Evolutionary conservation across 106 monocot genomes (phyloP), one percentile per base, ranked within the genome.

Genomic region (Chionographis japonica): DNA sequence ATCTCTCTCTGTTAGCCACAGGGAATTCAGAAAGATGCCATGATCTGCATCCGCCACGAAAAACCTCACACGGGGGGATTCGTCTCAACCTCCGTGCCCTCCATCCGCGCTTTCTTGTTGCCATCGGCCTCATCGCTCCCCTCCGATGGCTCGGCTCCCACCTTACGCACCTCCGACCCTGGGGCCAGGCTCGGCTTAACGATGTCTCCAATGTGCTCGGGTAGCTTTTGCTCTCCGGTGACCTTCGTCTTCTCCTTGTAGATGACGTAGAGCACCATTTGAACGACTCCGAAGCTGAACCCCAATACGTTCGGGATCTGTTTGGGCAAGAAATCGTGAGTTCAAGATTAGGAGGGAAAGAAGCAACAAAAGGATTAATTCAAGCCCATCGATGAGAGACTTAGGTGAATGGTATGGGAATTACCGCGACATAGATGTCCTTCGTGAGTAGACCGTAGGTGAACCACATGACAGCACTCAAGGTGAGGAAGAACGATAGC

Each of bases 341-440:
- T 37, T 2, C 3, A 37, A 64, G 14, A 3, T 2, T 12, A 52
- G 12, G 39, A 4, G 16, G 37, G 3, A 52, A 51, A n/a, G 6
- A 27, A 27, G 27, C 27, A 27, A 27, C 4, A 17, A 49, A 49
- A 8, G 4, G 19, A 64, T 27, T 27, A 27, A 27, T 27, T 27
- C 39, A 18, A 62, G 46, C 8, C 9, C 0, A 46, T 46, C 9
- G 46, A 46, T 6, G 46, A 6, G 46, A 46, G 9, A 46, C 9
- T 46, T 46, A 12, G 18, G 13, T 49, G 15, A 4, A 59, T 59
- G 20, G 15, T 2, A 46, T 11, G 5, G 1, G 37, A 36, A 19
- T 80, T 74, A 90, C 90, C 63, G 77, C 77, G 13, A 90, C 76
- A 55, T 72, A 90, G 38, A 65, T 52, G 57, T 90, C 86, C 27